Conservation (phyloP, 2,329 filamentous ascomycete species). For the Microcera coccophila region DNA sequence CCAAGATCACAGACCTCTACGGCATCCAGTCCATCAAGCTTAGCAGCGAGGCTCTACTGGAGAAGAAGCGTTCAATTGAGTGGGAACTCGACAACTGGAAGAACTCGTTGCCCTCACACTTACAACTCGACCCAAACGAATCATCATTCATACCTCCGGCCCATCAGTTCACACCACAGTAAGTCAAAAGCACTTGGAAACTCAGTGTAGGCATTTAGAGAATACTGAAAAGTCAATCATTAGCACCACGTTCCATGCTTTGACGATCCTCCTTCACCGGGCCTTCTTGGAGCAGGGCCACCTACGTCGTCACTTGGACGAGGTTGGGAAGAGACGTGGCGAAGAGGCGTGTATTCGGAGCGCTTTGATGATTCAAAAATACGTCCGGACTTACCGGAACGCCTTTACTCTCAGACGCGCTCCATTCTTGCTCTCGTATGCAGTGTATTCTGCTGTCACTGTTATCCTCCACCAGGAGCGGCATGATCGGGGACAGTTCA, state of each 20-base stretch:
- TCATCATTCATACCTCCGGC: conserved; percentile 25
- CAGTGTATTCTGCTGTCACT: conserved; percentile 35
- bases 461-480: conserved; percentile 32
- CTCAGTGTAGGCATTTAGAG: neutral
- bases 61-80: conserved; percentile 26
- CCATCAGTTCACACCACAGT: conserved; percentile 30
- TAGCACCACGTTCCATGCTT: conserved; percentile 37
- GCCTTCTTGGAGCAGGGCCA: conserved; percentile 39
- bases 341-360: conserved; percentile 31
- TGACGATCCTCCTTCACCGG: conserved; percentile 43
- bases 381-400: conserved; percentile 35
- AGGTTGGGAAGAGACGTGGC: conserved; percentile 21
- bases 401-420: conserved; percentile 38
- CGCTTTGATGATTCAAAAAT: conserved; percentile 35
- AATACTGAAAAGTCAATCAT: neutral
- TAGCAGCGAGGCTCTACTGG: conserved; percentile 22
- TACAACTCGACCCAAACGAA: conserved; percentile 27
- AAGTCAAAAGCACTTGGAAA: conserved; percentile 9
- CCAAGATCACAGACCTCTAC: conserved; percentile 26
- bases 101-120: conserved; percentile 19
- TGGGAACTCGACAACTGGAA: conserved; percentile 27
- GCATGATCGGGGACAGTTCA: conserved; percentile 28
- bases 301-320: conserved; percentile 26
- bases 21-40: conserved; percentile 27
- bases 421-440: conserved; percentile 40